Base-by-base conservation (phyloP, 768 basidiomycete species). In the Paxillus involutus region DNA sequence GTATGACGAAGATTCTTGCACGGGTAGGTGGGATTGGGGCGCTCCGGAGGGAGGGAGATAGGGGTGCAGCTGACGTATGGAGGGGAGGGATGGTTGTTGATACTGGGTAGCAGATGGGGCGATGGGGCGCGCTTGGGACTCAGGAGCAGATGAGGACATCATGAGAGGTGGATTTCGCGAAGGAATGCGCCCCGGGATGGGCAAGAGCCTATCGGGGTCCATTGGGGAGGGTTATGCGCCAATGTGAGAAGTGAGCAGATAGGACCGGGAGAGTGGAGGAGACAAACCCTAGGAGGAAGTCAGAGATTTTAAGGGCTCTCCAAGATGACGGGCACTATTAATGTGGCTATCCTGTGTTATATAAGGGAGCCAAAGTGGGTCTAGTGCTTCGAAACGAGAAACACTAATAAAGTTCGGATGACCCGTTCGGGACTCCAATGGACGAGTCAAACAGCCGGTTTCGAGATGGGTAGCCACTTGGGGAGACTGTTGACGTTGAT, bases 41-140 rank as follows among this genome's bases (percentile, higher is more conserved):
- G 63, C 60, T 47, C 75, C 74, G 8, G 84, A 72, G n/a, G 79
- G 80, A 4, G 81, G 79, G 19, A 85, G 78, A 68, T 82, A 83
- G 29, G 83, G 84, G 65, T 87, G 84, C 21, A 89, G 73, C 33
- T 85, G 81, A 47, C 82, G 82, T 62, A 89, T 88, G 47, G 87
- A 82, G 4, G 87, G 87, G 26, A 89, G 75, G 43, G 68, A 71
- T 10, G 59, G 71, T 44, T 66, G 70, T 41, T 59, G 71, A 46
- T 65, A 64, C 0, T 65, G 21, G 26, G 63, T 36, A 24, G 53
- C 54, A 36, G 62, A 59, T 50, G 66, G 63, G 4, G 51, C 59
- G 51, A 65, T 64, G 40, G 61, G 57, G 52, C 72, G 72, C 17
- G 61, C 50, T 14, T 63, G 70, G 7, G 62, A 49, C 56, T 67